Percentiles rank a stretch among this genome's conserved stretches.
Conservation (phyloP, 2,329 filamentous ascomycete genomes). For the Dendrostoma leiphaemia region DNA sequence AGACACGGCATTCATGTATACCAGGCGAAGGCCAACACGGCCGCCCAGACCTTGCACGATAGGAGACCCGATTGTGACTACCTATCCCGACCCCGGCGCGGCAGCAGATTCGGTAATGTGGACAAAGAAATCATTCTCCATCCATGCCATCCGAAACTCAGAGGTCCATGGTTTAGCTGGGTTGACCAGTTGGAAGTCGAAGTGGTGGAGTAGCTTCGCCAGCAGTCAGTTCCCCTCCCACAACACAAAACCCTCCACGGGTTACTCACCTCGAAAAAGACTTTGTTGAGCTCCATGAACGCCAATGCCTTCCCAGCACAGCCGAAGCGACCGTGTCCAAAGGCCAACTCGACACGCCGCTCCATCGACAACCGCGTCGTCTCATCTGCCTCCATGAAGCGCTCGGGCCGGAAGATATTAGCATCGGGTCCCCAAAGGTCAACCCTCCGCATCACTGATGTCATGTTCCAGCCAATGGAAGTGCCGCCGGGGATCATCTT, state of each 20-base stretch:
- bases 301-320: conserved; percentile 41
- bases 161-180: conserved; percentile 5
- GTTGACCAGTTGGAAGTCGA: conserved; percentile 7
- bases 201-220: conserved; percentile 1
- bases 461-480: conserved; percentile 30
- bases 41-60: no score
- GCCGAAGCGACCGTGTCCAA: conserved; percentile 34
- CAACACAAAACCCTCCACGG: not conserved
- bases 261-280: conserved; percentile 26
- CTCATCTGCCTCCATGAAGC: conserved; percentile 36
- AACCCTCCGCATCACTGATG: conserved; percentile 28
- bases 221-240: no score
- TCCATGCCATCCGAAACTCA: no score
- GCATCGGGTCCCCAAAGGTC: conserved; percentile 31
- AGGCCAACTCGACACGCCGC: conserved; percentile 33
- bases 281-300: conserved; percentile 39
- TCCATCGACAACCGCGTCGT: conserved; percentile 29
- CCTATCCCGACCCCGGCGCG: no score
- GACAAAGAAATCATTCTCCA: no score
- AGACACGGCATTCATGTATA: no score
- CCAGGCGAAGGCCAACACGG: no score
- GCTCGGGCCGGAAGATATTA: conserved; percentile 36
- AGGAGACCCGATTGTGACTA: no score
- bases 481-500: conserved; percentile 33
- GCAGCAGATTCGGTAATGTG: no score